Evolutionary conservation across 2,329 filamentous ascomycete genomes (phyloP).

Genomic region (Talaromyces pinophilus): DNA sequence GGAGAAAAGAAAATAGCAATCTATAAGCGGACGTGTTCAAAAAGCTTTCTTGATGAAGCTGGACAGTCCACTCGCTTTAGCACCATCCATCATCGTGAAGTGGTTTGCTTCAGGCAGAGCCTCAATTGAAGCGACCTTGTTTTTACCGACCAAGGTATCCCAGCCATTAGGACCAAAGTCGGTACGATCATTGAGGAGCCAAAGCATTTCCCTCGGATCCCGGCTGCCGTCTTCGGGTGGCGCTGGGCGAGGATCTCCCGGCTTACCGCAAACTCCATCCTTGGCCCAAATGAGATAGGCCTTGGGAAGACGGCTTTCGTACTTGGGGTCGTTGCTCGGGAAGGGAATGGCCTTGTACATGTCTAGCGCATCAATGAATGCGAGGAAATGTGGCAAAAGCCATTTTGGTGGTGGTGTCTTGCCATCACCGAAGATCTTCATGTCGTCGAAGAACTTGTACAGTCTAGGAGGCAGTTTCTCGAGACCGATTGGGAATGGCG

Average conservation of each 20-base stretch:
- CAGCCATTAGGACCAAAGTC: conserved; percentile 53
- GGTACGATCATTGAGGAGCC: conserved; percentile 50
- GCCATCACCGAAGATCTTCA: conserved; percentile 51
- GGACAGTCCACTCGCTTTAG: conserved; percentile 21
- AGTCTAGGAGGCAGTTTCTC: conserved; percentile 63
- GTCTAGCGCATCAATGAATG: conserved; percentile 51
- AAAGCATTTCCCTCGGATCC: conserved; percentile 53
- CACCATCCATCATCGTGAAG: conserved; percentile 33
- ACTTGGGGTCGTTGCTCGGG: conserved; percentile 32
- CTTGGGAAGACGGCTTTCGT: conserved; percentile 42
- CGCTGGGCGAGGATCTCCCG: conserved; percentile 43
- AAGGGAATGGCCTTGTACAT: conserved; percentile 44
- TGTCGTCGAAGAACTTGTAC: conserved; percentile 52
- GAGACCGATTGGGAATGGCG: conserved; percentile 66
- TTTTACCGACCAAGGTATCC: conserved; percentile 46
- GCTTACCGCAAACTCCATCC: conserved; percentile 50
- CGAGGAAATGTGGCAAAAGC: conserved; percentile 55
- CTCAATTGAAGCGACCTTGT: conserved; percentile 39
- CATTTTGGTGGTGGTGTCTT: conserved; percentile 49
- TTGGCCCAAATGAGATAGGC: conserved; percentile 52
- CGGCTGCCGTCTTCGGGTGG: conserved; percentile 41
- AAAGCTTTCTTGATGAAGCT: conserved; percentile 24
- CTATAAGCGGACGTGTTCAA: not conserved
- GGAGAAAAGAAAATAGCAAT: not conserved
- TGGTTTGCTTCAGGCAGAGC: conserved; percentile 39